Evolutionary conservation across 2,329 filamentous ascomycete species (phyloP).

Genomic region (Colletotrichum nymphaeae): DNA sequence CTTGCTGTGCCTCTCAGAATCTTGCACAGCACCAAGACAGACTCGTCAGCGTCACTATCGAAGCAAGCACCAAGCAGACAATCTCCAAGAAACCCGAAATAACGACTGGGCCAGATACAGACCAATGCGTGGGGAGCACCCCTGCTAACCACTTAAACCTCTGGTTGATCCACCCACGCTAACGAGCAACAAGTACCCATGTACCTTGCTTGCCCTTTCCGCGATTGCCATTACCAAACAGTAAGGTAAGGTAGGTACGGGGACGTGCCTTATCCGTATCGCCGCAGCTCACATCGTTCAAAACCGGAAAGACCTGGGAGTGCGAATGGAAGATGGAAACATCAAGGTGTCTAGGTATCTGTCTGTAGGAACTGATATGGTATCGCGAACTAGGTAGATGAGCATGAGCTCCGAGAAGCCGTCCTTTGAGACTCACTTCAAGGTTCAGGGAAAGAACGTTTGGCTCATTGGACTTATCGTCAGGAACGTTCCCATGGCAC

Average conservation of each 20-base stretch:
- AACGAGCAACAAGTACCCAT: not conserved
- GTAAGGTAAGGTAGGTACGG: no score
- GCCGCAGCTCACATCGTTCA: not conserved
- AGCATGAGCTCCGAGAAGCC: not conserved
- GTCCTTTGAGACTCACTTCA: not conserved
- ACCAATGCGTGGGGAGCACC: conserved; percentile 29
- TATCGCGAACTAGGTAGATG: not conserved
- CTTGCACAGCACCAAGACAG: not conserved
- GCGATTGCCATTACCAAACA: conserved; percentile 1
- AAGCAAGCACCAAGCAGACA: not conserved
- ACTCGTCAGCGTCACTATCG: not conserved
- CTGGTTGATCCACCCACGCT: conserved; percentile 14
- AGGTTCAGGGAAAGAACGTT: not conserved
- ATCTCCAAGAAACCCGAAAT: conserved; percentile 27
- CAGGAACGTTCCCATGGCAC: not conserved
- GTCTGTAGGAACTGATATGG: no score
- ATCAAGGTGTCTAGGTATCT: not conserved
- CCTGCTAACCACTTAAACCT: conserved; percentile 32
- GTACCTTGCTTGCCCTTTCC: not conserved
- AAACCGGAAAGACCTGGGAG: no score
- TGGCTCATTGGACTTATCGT: not conserved
- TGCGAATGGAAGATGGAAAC: not conserved
- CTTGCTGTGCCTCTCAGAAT: no score
- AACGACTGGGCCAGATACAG: conserved; percentile 24
- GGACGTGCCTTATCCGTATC: not conserved